Percentiles rank a stretch among this genome's conserved stretches.
phyloP scores from a whole-genome alignment of 768 basidiomycete genomes.

The Auriscalpium vulgare region DNA sequence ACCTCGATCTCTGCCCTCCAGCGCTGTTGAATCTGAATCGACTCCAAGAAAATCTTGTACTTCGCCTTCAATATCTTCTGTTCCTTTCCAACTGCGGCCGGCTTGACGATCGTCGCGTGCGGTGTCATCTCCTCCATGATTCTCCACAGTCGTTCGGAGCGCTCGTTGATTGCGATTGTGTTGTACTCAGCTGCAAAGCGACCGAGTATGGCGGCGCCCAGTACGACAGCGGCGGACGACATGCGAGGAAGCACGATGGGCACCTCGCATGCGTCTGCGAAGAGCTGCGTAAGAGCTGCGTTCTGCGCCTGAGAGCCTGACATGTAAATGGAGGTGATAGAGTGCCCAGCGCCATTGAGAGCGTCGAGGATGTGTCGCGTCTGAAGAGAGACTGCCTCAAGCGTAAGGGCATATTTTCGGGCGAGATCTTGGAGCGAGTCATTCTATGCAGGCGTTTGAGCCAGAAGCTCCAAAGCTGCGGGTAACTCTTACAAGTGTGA shows the following conservation, averaged over 20 bases:
- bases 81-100: slow-evolving; percentile 53
- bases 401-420: slow-evolving; percentile 81
- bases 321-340: slow-evolving; percentile 81
- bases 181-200: slow-evolving; percentile 64
- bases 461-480: background rate
- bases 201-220: slow-evolving; percentile 92
- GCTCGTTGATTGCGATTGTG: slow-evolving; percentile 31
- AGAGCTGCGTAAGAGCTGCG: slow-evolving; percentile 74
- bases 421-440: slow-evolving; percentile 73
- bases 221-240: slow-evolving; percentile 75
- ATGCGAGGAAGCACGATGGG: slow-evolving; percentile 78
- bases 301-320: slow-evolving; percentile 93
- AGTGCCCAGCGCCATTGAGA: slow-evolving; percentile 83
- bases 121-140: slow-evolving; percentile 98
- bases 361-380: slow-evolving; percentile 89
- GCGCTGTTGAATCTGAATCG: slow-evolving; percentile 78
- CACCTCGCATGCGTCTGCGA: slow-evolving; percentile 79
- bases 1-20: slow-evolving; percentile 80
- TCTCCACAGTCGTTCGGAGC: slow-evolving; percentile 72
- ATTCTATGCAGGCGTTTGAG: slow-evolving; percentile 37
- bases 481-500: slow-evolving; percentile 52
- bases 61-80: slow-evolving; percentile 80
- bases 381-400: slow-evolving; percentile 91
- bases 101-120: slow-evolving; percentile 60
- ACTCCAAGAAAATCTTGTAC: slow-evolving; percentile 88